Evolutionary conservation across 306 rosid species (phyloP).

Genomic region (Luffa acutangula): DNA sequence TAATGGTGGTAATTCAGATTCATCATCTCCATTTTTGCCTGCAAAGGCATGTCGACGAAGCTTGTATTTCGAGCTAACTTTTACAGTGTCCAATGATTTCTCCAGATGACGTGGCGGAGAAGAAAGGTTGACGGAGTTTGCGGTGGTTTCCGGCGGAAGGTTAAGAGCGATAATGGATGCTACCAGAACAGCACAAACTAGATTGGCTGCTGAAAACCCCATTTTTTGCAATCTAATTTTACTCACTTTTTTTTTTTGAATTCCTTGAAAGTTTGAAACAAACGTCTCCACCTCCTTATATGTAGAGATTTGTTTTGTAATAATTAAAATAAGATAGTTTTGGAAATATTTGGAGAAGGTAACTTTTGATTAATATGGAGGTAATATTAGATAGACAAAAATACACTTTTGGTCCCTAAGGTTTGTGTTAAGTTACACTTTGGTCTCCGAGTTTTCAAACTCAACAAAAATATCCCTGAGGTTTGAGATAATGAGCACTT

Average conservation of each 20-base stretch:
- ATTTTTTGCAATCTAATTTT: neutral
- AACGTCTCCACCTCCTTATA: neutral
- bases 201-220: neutral
- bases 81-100: neutral
- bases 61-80: neutral
- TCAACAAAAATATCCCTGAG: too few species aligned
- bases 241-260: neutral
- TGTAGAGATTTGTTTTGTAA: neutral
- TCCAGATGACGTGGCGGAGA: neutral
- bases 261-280: too few species aligned
- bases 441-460: too few species aligned
- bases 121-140: neutral
- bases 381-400: too few species aligned
- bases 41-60: neutral
- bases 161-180: neutral
- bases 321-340: neutral
- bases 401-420: too few species aligned
- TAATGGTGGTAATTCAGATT: neutral
- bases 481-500: too few species aligned
- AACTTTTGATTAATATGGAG: neutral
- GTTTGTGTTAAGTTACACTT: too few species aligned
- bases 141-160: neutral
- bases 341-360: neutral
- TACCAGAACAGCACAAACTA: neutral
- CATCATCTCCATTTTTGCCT: neutral